Evolutionary conservation across 2,329 filamentous ascomycete species (phyloP).

Genomic region (Rugonectria rugulosa): DNA sequence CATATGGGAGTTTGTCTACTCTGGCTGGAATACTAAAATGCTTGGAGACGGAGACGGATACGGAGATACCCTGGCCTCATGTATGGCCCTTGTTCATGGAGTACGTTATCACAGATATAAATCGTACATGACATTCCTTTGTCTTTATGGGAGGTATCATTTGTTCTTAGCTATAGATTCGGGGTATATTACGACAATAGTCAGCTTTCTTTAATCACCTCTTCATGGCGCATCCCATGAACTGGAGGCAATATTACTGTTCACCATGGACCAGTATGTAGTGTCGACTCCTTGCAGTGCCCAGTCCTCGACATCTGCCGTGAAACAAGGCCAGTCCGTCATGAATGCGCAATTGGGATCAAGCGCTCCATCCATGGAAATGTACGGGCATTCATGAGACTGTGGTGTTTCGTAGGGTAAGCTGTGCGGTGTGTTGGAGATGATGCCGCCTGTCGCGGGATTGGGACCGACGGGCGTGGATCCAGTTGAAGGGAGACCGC

Average conservation of each 20-base stretch:
- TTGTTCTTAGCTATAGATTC: background rate
- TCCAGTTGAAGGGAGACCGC: conserved; percentile 21
- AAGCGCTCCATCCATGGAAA: conserved; percentile 13
- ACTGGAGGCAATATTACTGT: conserved; percentile 28
- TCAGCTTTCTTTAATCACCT: background rate
- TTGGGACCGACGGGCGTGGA: conserved; percentile 21
- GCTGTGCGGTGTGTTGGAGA: conserved; percentile 21
- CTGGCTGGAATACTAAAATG: conserved; percentile 19
- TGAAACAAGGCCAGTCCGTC: conserved; percentile 36
- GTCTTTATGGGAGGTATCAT: background rate
- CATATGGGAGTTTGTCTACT: conserved; percentile 35
- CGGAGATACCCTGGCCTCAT: conserved; percentile 41
- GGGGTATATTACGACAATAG: conserved; percentile 4
- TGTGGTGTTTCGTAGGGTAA: conserved; percentile 3
- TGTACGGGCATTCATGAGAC: background rate
- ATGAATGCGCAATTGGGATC: conserved; percentile 16
- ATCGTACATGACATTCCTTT: conserved; percentile 11
- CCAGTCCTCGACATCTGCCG: conserved; percentile 48
- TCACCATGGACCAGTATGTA: conserved; percentile 45
- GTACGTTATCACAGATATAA: conserved; percentile 7
- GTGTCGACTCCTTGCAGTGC: conserved; percentile 51
- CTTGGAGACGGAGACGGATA: conserved; percentile 32
- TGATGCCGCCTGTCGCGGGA: background rate
- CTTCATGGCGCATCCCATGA: background rate
- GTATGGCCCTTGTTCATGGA: conserved; percentile 30